Percentiles rank a stretch among this genome's conserved stretches.
Conservation (phyloP, 139 green algal genomes). For the Pseudopediastrum boryanum region DNA sequence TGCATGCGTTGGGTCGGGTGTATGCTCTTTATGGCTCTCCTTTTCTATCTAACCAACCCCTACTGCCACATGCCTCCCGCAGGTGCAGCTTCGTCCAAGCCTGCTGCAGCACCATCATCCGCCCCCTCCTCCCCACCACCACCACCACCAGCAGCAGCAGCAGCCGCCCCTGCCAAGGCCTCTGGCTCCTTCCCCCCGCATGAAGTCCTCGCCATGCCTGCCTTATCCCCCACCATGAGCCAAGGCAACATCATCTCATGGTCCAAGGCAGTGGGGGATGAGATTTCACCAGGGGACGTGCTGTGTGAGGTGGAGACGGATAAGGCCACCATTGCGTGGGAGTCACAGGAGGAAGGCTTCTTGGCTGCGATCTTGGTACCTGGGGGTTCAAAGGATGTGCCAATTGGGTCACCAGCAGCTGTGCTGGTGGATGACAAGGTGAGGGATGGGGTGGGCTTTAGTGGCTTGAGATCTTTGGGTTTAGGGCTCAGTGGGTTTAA, state of each 20-base stretch:
- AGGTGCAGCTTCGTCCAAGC: too few relatives aligned
- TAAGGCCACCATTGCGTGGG: constrained; percentile 96
- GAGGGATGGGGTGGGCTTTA: too few relatives aligned
- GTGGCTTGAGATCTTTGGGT: too few relatives aligned
- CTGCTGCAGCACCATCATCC: not conserved
- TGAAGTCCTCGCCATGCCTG: constrained; percentile 84
- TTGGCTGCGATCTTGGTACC: constrained; percentile 86
- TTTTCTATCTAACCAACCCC: too few relatives aligned
- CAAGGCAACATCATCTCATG: constrained; percentile 91
- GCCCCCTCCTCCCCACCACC: not conserved
- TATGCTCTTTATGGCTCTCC: too few relatives aligned
- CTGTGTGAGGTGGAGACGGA: constrained; percentile 97
- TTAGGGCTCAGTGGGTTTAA: not conserved
- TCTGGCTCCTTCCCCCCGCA: constrained; percentile 47
- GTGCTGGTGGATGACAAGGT: constrained; percentile 83
- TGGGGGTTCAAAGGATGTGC: constrained; percentile 72
- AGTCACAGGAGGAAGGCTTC: constrained; percentile 92
- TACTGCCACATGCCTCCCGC: too few relatives aligned
- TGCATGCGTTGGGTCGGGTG: too few relatives aligned
- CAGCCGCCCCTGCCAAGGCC: constrained; percentile 3
- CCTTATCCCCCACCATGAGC: constrained; percentile 95
- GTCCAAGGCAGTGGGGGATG: constrained; percentile 85
- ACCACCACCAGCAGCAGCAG: constrained; percentile 18
- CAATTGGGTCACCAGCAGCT: constrained; percentile 70
- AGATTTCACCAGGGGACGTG: constrained; percentile 83